Evolutionary conservation across 805 yeast species (phyloP), one percentile per base, ranked within the genome.

Genomic region (Huiozyma naganishii): DNA sequence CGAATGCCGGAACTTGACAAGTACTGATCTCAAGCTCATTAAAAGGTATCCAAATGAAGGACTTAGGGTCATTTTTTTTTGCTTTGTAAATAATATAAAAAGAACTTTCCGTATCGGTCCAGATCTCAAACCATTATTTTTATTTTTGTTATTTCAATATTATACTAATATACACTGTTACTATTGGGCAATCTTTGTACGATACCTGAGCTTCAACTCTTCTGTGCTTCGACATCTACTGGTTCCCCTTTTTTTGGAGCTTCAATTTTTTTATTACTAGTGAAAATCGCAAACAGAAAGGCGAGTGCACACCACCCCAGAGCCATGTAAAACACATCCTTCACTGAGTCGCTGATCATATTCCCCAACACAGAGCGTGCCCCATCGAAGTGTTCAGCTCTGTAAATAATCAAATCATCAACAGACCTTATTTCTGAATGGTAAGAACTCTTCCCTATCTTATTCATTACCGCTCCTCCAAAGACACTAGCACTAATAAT

Each of bases 1-100:
- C 74, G 95, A 56, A 92, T 92, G 96, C 98, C 98, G 9, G 73
- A 78, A 27, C 64, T 83, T 49, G 48, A 53, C 23, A 57, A 59
- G 32, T 58, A 57, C 42, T 49, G 43, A 39, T 17, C 2, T 17
- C 23, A 17, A 17, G 23, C 23, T 17, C 23, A 17, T 17, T 17
- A 17, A 17, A 17, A 17, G 23, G 23, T 17, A 17, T 17, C 23
- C 23, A 17, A 17, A 17, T 17, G 4, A 17, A 17, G 23, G 23
- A 17, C 23, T 17, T 17, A 4, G 23, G 23, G 23, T 17, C 23
- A 17, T 17, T 17, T 17, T 17, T 17, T 17, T 17, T 4, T 17
- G 23, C 23, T 17, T 17, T 17, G 23, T 17, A 17, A 17, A 17
- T 17, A 17, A 17, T 17, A 3, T 17, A 17, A 17, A 17, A 17